Base-by-base conservation (phyloP, 2,329 filamentous ascomycete genomes). In the Sclerotinia glacialis region DNA sequence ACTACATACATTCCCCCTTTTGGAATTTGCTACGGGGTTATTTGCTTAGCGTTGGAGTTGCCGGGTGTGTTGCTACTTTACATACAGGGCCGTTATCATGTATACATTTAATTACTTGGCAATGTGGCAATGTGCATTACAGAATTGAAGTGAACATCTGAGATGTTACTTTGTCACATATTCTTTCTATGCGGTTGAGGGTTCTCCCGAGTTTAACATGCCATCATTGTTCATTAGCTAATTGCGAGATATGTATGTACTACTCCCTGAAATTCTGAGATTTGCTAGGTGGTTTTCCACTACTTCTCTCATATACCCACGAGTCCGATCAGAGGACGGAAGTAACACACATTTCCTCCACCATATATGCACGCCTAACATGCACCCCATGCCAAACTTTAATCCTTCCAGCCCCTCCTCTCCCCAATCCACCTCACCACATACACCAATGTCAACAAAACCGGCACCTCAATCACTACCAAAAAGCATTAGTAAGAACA, bases 361-460 rank as follows among this genome's bases (percentile, higher is more conserved):
- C 4, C 37, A 40, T 16, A n/a, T 1, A 21, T 6, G 21, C 37
- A 21, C 23, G 23, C 16, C 50, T 2, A 34, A 28, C 1, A 26
- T 9, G n/a, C 6, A 42, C 34, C 9, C 37, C 26, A 54, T 28
- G 28, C 31, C 31, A n/a, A 21, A n/a, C 5, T 18, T 28, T 62
- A 76, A 61, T 76, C 72, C 44, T 72, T 74, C 75, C 74, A 77
- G 0, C 67, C 69, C 47, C 69, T 83, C 70, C 82, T 81, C 64
- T 78, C 80, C 21, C 80, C 83, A 64, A 88, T 76, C 79, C 81
- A 87, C 71, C 83, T 87, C 12, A 91, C 83, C 0, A 89, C 79
- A 81, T 95, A 95, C 2, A 96, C 92, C 73, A 96, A 77, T 0
- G 81, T 87, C 12, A 97, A 74, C 68, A 96, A 76, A 1, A 96